Base-by-base conservation (phyloP, 192 early-diverging fungal species). In the Linnemannia zychae region DNA sequence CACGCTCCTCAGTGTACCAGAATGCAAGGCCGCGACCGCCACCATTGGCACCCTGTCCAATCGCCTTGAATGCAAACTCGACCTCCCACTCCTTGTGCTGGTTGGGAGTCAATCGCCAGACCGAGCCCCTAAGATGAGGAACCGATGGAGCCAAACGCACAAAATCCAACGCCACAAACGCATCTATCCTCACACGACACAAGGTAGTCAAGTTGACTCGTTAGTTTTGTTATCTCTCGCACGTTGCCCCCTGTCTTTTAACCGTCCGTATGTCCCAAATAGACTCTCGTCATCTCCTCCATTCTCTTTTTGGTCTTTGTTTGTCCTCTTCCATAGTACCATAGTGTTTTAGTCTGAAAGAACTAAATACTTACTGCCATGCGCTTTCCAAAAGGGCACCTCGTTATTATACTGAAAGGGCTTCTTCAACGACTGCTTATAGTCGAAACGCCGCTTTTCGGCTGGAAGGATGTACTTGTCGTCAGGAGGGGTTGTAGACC, bases 1-100 rank as follows among this genome's bases (percentile, higher is more conserved):
- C 60, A 20, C 75, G 46, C 0, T 81, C 90, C 5, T 81, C 65
- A 0, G 94, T 91, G 76, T 97, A 97, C 96, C 96, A 97, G 70
- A 97, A 92, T 34, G 94, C 96, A 7, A 97, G 71, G 0, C 96
- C 96, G 37, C 93, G 89, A 28, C 94, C 95, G 9, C 57, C 57
- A 37, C 96, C 96, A 38, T 89, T 75, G 50, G 88, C 79, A 33
- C 88, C 87, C 15, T 88, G 88, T 11, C 96, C 96, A 40, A 72
- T 86, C 12, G 93, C 90, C 24, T 72, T 82, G 77, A 96, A 91
- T 15, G 91, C 77, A 67, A 96, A 87, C 50, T 93, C 89, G 31
- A 93, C 91, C 71, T 94, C 90, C 95, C 95, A 97, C 52, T 95
- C 92, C 77, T 89, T 84, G 88, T 96, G 85, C 18, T 83, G 67